These are phyloP conservation scores for Penicillium desertorum DNA, from an alignment of 495 filamentous ascomycete species.

Conservation along the genomic window DNA sequence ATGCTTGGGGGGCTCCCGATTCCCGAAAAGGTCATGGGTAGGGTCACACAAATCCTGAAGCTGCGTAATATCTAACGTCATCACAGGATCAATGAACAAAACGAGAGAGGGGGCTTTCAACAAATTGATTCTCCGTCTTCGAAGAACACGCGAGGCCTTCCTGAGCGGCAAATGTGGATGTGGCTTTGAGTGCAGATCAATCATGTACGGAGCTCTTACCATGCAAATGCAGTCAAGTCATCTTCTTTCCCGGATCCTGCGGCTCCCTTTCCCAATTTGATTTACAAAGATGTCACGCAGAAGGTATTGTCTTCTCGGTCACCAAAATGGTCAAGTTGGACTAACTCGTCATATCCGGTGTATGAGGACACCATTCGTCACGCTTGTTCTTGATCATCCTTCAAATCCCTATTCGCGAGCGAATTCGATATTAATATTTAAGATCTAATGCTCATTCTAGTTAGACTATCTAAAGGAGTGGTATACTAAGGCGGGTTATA, in stretches of 20 bases:
- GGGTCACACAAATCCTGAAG: not conserved
- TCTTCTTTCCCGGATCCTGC: constrained; percentile 27
- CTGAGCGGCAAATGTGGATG: constrained; percentile 22
- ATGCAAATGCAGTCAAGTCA: constrained; percentile 24
- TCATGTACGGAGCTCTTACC: constrained; percentile 34
- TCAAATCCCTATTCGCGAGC: too few relatives aligned
- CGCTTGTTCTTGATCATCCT: too few relatives aligned
- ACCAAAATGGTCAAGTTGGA: constrained; percentile 10
- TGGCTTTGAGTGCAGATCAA: constrained; percentile 31
- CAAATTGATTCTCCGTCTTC: constrained; percentile 12
- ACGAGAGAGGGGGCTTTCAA: constrained; percentile 20
- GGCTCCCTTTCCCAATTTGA: constrained; percentile 24
- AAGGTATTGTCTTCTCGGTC: constrained; percentile 19
- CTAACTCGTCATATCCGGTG: too few relatives aligned
- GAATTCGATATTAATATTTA: too few relatives aligned
- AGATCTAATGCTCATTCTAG: too few relatives aligned
- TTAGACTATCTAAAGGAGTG: too few relatives aligned
- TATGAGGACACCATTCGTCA: too few relatives aligned
- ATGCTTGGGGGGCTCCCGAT: constrained; percentile 31
- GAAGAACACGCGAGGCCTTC: constrained; percentile 21
- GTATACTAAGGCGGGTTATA: too few relatives aligned
- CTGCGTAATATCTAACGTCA: too few relatives aligned
- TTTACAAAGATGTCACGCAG: constrained; percentile 15
- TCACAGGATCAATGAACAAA: too few relatives aligned
- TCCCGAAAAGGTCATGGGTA: constrained; percentile 26